Evolutionary conservation across 148 eudicot species (phyloP), one percentile per base, ranked within the genome.

Genomic region (Bassia scoparia): DNA sequence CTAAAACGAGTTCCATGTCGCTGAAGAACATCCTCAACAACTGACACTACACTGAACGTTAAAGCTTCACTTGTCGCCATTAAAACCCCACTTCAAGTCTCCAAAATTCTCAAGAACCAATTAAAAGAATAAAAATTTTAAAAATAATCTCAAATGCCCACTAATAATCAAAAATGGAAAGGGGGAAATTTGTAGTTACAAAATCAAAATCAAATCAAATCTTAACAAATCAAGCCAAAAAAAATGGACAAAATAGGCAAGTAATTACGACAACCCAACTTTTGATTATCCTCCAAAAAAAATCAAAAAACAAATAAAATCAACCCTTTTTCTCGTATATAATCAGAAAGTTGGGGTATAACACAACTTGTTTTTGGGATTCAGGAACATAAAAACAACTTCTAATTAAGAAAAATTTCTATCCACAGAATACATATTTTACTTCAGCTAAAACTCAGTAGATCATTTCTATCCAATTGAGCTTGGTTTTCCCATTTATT

Each of bases 401-500:
- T n/a, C n/a, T n/a, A n/a, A n/a, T n/a, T n/a, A n/a, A n/a, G n/a
- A n/a, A n/a, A n/a, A n/a, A n/a, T n/a, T n/a, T n/a, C n/a, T n/a
- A n/a, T n/a, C n/a, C n/a, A n/a, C 52, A 59, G 44, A 58, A 56
- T 27, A 69, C 21, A 71, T 37, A 30, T 71, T n/a, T n/a, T 64
- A 44, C 46, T 55, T 27, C 30, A 78, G 26, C 53, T 50, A 37
- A 50, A 79, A 69, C 84, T 68, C 83, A 90, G 76, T 61, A 80
- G 65, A 84, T 89, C 86, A 73, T 87, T 85, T 23, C 83, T 82
- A 81, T 88, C 96, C 83, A 77, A 74, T 69, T 84, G 93, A 78
- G 98, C 96, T 72, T 93, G 90, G 74, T 93, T 96, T 83, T 93
- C 98, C 98, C 98, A 93, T 55, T 50, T 73, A 75, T 93, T 87